phyloP scores from a whole-genome alignment of 495 filamentous ascomycete species.

The Xylaria scruposa region DNA sequence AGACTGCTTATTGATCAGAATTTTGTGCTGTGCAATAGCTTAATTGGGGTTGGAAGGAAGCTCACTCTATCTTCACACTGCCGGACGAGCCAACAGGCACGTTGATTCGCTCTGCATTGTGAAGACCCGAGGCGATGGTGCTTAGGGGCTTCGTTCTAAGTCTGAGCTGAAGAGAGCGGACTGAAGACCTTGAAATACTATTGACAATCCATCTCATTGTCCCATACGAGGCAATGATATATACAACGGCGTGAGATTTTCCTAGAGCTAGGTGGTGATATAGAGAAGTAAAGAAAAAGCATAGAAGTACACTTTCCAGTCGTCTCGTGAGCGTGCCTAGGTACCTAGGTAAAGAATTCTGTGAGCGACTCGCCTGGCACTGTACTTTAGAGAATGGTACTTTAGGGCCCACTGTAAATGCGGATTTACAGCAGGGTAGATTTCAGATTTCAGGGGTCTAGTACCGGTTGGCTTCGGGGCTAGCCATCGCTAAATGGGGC shows the following conservation, averaged over 20 bases:
- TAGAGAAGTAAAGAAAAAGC: background rate
- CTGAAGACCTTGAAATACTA: constrained; percentile 64
- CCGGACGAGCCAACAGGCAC: constrained; percentile 39
- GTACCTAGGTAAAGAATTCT: background rate
- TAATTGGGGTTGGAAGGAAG: background rate
- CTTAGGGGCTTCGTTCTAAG: constrained; percentile 28
- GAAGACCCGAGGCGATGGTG: constrained; percentile 21
- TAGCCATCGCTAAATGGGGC: background rate
- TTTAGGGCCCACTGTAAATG: background rate
- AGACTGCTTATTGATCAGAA: constrained; percentile 33
- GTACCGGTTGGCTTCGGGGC: background rate
- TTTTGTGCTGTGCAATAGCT: background rate
- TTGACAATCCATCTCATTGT: constrained; percentile 70
- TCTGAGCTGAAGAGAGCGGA: constrained; percentile 38
- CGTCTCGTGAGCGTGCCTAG: background rate
- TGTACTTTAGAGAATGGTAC: no score
- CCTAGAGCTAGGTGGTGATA: no score
- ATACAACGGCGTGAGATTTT: background rate
- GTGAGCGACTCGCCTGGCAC: no score
- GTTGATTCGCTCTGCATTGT: constrained; percentile 33
- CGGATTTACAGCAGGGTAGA: background rate
- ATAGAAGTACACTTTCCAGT: background rate
- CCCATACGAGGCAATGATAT: constrained; percentile 17
- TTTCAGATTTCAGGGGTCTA: background rate
- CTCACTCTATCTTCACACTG: constrained; percentile 38